Conservation (phyloP, 2,329 filamentous ascomycete species). For the Verticillium tricorpus region DNA sequence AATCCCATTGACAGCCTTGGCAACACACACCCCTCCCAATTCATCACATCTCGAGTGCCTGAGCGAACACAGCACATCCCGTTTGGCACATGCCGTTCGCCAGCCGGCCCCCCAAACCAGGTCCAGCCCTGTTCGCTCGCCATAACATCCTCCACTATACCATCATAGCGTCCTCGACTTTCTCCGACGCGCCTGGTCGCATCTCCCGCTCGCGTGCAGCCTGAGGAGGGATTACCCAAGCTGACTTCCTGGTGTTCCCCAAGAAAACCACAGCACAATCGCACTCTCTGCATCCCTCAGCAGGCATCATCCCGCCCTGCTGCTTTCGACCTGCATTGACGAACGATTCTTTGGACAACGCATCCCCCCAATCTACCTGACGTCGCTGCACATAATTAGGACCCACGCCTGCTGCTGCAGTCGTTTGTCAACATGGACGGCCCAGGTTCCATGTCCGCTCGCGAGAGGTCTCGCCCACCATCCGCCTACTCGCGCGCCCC, state of each 20-base stretch:
- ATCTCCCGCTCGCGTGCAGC: background rate
- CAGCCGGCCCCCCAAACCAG: background rate
- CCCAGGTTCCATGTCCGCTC: background rate
- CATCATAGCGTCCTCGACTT: slow-evolving; percentile 1
- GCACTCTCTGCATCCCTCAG: background rate
- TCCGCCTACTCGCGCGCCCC: slow-evolving; percentile 32
- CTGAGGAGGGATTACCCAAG: background rate
- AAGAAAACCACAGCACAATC: background rate
- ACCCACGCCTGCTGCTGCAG: background rate
- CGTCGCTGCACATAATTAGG: background rate
- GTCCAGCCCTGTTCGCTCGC: slow-evolving; percentile 1
- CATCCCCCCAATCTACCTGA: background rate
- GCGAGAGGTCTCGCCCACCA: slow-evolving; percentile 8
- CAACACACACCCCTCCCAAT: background rate
- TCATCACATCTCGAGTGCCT: background rate
- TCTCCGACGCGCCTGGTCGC: background rate
- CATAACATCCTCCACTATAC: background rate
- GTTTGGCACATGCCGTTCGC: background rate
- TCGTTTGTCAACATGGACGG: slow-evolving; percentile 7
- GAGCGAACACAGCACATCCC: background rate
- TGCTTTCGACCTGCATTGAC: background rate
- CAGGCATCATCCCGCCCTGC: slow-evolving; percentile 1
- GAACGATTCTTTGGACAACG: background rate
- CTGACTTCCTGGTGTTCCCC: background rate
- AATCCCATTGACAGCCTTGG: background rate